Conservation (phyloP, 441 rosid genomes). For the Biscutella laevigata region DNA sequence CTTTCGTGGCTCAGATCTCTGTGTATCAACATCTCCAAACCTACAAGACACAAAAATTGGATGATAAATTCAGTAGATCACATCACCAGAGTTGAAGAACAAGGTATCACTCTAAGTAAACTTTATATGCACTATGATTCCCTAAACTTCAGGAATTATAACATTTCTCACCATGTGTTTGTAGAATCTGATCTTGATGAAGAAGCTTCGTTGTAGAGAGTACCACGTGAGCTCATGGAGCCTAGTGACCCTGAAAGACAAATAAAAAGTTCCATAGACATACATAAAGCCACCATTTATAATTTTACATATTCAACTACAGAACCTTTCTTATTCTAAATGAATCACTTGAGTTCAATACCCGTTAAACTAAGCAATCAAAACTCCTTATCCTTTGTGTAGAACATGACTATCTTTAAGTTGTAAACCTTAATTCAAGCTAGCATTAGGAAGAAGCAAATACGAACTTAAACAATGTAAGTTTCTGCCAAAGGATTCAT, state of each 20-base stretch:
- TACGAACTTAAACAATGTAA: not conserved
- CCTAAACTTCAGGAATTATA: not conserved
- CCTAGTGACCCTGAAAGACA: conserved; percentile 67
- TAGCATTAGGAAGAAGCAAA: not conserved
- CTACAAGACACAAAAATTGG: conserved; percentile 23
- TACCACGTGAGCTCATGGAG: conserved; percentile 59
- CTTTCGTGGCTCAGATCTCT: conserved; percentile 40
- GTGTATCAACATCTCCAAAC: conserved; percentile 57
- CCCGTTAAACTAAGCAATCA: not conserved
- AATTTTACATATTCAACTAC: conserved; percentile 1
- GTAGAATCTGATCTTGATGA: conserved; percentile 35
- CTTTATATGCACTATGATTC: not conserved
- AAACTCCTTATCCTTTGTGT: too few relatives aligned
- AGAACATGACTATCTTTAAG: not conserved
- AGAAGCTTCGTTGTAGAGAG: conserved; percentile 40
- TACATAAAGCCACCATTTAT: not conserved
- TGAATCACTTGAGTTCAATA: not conserved
- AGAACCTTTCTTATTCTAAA: not conserved
- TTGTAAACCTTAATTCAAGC: not conserved
- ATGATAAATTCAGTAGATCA: not conserved
- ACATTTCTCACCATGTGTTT: conserved; percentile 52
- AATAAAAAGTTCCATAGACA: not conserved
- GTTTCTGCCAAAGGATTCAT: not conserved
- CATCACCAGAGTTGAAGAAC: not conserved
- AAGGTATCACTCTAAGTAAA: not conserved